Evolutionary conservation across 2,329 filamentous ascomycete species (phyloP).

Genomic region (Samsoniella hepiali): DNA sequence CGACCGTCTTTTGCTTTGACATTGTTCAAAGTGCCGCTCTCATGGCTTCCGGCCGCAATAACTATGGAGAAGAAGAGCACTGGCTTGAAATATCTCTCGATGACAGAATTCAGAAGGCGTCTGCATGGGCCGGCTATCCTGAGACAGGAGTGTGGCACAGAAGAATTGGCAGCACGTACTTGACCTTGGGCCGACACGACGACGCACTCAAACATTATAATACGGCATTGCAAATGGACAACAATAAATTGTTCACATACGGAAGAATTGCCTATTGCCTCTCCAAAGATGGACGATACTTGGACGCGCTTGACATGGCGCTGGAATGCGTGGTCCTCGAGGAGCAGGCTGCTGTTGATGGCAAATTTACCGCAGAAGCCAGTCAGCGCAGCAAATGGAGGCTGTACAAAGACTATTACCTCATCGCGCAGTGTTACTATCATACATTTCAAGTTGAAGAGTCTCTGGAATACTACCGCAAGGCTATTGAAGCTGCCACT

Average conservation of each 20-base stretch:
- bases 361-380: slow-evolving; percentile 25
- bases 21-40: slow-evolving; percentile 42
- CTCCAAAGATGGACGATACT: slow-evolving; percentile 34
- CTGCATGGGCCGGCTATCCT: slow-evolving; percentile 35
- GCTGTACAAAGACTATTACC: slow-evolving; percentile 39
- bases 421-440: slow-evolving; percentile 38
- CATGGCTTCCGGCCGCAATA: slow-evolving; percentile 37
- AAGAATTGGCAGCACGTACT: slow-evolving; percentile 39
- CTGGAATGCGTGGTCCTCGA: slow-evolving; percentile 38
- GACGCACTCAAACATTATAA: slow-evolving; percentile 37
- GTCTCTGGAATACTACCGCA: slow-evolving; percentile 35
- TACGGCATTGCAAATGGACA: slow-evolving; percentile 35
- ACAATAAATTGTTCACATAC: slow-evolving; percentile 36
- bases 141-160: slow-evolving; percentile 38
- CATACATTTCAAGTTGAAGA: slow-evolving; percentile 31
- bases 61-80: slow-evolving; percentile 34
- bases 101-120: slow-evolving; percentile 35
- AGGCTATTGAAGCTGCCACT: slow-evolving; percentile 33
- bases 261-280: slow-evolving; percentile 42
- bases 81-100: slow-evolving; percentile 36
- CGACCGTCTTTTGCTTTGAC: slow-evolving; percentile 41
- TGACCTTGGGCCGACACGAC: slow-evolving; percentile 35
- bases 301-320: slow-evolving; percentile 34
- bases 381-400: slow-evolving; percentile 35
- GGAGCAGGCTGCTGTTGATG: slow-evolving; percentile 28